Conservation (phyloP, 2,329 filamentous ascomycete species). For the Ramularia collo-cygni region DNA sequence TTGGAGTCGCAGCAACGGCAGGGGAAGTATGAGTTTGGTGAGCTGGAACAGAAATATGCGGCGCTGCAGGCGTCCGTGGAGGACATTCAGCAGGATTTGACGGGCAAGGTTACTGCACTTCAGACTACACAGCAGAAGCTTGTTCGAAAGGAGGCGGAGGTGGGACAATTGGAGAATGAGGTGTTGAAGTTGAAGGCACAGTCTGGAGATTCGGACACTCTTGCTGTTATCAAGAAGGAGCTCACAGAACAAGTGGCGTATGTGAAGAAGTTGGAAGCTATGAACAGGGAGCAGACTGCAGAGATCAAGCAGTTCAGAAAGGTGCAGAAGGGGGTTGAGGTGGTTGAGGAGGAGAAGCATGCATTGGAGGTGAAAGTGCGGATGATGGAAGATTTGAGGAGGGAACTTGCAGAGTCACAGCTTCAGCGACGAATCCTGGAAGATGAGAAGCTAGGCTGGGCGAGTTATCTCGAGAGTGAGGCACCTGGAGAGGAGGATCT, state of each 20-base stretch:
- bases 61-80: slow-evolving; percentile 47
- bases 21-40: slow-evolving; percentile 50
- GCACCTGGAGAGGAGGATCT: slow-evolving; percentile 52
- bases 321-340: slow-evolving; percentile 76
- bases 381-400: slow-evolving; percentile 64
- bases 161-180: slow-evolving; percentile 72
- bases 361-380: slow-evolving; percentile 71
- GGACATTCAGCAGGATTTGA: slow-evolving; percentile 54
- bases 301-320: slow-evolving; percentile 80
- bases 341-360: slow-evolving; percentile 93
- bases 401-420: slow-evolving; percentile 70
- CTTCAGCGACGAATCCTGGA: slow-evolving; percentile 81
- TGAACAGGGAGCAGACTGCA: slow-evolving; percentile 68
- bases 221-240: slow-evolving; percentile 79
- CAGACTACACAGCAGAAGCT: slow-evolving; percentile 60
- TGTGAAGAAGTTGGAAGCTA: slow-evolving; percentile 73
- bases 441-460: slow-evolving; percentile 82
- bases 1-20: slow-evolving; percentile 64
- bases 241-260: slow-evolving; percentile 88
- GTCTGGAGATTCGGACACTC: slow-evolving; percentile 76
- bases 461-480: slow-evolving; percentile 70
- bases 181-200: slow-evolving; percentile 78
- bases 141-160: slow-evolving; percentile 60
- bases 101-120: slow-evolving; percentile 50
- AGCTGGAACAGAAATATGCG: slow-evolving; percentile 55